Base-by-base conservation (phyloP, 148 eudicot genomes). In the Rhododendron molle region DNA sequence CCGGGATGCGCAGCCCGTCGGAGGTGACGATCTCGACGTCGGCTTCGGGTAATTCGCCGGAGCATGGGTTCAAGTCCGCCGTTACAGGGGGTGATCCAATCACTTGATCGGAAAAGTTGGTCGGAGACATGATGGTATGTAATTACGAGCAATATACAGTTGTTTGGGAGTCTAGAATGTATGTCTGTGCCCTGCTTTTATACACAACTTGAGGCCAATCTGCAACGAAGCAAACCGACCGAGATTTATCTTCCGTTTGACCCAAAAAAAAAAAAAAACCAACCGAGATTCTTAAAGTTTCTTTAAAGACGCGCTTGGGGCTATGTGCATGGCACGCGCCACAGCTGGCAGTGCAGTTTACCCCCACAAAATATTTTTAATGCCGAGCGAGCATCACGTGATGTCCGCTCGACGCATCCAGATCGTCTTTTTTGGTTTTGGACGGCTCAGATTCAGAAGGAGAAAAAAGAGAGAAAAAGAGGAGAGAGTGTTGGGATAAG, bases 11-110 rank as follows among this genome's bases (percentile, higher is more conserved):
- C 3, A 81, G 71, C 6, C 96, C 96, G 56, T 78, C 92, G 84
- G 98, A 94, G 56, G 96, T 90, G 84, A 93, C 58, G 54, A 96
- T 85, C 0, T 83, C n/a, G 71, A 94, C 86, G 77, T 93, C 97
- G 16, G 44, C 43, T 34, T 73, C 78, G 18, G 92, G 90, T 8
- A 89, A 74, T 18, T 85, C 87, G 80, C 28, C 90, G 83, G 89
- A 85, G 80, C 44, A 11, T 50, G 1, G 74, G n/a, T 77, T 80
- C 78, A 78, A 76, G 36, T 49, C 67, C 20, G 62, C 83, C 89
- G 87, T 87, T 23, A 9, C 3, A 2, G 28, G 30, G 30, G 71
- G 30, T 2, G 6, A n/a, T 7, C 30, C 30, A 8, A n/a, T n/a
- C 43, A 73, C 20, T 16, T 34, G 7, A 21, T 15, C 78, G 78